These are phyloP conservation scores for Scytalidium lignicola DNA, from an alignment of 2,329 filamentous ascomycete species.

Conservation along the genomic window DNA sequence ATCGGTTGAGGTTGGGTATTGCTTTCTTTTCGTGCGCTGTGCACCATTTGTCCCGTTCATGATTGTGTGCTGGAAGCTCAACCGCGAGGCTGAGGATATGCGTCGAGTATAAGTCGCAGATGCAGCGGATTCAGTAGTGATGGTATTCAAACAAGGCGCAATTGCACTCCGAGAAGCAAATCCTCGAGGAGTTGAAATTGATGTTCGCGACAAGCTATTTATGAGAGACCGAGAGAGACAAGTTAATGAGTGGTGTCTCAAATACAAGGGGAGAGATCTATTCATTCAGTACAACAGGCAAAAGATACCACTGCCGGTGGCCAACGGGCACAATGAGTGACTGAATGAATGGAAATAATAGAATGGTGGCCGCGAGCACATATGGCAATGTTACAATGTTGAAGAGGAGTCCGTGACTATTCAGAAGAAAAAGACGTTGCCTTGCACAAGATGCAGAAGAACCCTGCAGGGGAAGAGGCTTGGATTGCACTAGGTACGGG, in stretches of 20 bases:
- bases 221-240: slow-evolving; percentile 20
- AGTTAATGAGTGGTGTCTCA: slow-evolving; percentile 27
- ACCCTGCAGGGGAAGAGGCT: not conserved
- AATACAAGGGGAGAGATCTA: slow-evolving; percentile 22
- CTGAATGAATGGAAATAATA: not conserved
- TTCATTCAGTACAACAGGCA: slow-evolving; percentile 23
- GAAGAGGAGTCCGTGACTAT: not conserved
- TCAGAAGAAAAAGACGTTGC: not conserved
- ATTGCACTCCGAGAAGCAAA: not conserved
- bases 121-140: not conserved
- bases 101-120: not conserved
- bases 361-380: not conserved
- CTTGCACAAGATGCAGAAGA: not conserved
- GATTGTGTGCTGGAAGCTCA: slow-evolving; percentile 6
- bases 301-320: not conserved
- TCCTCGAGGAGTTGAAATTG: not conserved
- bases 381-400: not conserved
- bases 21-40: slow-evolving; percentile 26
- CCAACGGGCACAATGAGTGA: not conserved
- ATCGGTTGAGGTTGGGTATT: slow-evolving; percentile 18
- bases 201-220: not conserved
- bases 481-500: not conserved
- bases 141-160: slow-evolving; percentile 5
- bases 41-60: slow-evolving; percentile 25
- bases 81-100: not conserved